Evolutionary conservation across 148 eudicot genomes (phyloP).

Genomic region (Polygonum aviculare): DNA sequence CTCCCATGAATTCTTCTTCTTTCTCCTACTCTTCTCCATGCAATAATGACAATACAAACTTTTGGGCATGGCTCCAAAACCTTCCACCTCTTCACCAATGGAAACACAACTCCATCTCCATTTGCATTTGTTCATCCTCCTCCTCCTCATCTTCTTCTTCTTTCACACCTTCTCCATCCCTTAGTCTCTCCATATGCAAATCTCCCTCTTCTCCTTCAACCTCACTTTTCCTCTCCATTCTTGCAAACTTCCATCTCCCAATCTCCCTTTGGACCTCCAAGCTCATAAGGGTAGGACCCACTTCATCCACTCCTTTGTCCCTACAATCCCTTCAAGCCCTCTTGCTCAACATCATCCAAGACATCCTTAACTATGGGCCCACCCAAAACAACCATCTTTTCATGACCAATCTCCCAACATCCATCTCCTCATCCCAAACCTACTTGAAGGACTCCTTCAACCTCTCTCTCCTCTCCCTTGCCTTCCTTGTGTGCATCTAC

Average conservation of each 20-base stretch:
- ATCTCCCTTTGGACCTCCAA: slow-evolving; percentile 12
- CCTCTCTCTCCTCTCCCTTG: slow-evolving; percentile 47
- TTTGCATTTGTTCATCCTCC: slow-evolving; percentile 37
- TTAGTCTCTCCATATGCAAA: slow-evolving; percentile 44
- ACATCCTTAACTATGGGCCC: slow-evolving; percentile 47
- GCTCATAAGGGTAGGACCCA: slow-evolving; percentile 6
- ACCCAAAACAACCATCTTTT: neutral
- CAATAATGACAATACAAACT: slow-evolving; percentile 40
- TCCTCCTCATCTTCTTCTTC: slow-evolving; percentile 31
- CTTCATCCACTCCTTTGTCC: slow-evolving; percentile 18
- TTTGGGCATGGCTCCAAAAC: slow-evolving; percentile 68
- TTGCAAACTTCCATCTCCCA: slow-evolving; percentile 17
- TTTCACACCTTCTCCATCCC: slow-evolving; percentile 28
- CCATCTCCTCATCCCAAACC: slow-evolving; percentile 11
- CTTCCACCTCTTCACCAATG: slow-evolving; percentile 55
- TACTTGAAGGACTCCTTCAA: slow-evolving; percentile 40
- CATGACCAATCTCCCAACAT: slow-evolving; percentile 18
- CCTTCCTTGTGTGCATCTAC: slow-evolving; percentile 68
- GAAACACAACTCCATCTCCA: slow-evolving; percentile 39
- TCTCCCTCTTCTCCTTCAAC: slow-evolving; percentile 7
- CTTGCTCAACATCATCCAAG: slow-evolving; percentile 48
- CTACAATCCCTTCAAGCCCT: slow-evolving; percentile 31
- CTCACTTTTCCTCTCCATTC: slow-evolving; percentile 22
- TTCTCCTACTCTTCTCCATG: slow-evolving; percentile 5
- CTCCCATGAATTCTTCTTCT: neutral